phyloP scores from a whole-genome alignment of 768 basidiomycete genomes.

The Termitomyces sp. region DNA sequence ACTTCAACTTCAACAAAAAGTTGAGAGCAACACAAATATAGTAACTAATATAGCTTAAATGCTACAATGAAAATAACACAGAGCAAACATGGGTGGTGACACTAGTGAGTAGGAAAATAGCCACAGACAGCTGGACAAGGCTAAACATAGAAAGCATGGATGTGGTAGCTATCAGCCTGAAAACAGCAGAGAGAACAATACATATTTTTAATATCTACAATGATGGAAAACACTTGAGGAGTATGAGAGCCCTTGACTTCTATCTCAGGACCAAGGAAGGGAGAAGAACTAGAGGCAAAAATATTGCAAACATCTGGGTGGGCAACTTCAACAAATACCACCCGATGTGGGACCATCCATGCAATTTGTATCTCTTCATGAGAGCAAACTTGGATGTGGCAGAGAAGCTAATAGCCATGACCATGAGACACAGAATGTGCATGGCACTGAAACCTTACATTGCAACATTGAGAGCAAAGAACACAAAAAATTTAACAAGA shows the following conservation, averaged over 20 bases:
- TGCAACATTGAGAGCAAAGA: not conserved
- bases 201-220: conserved; percentile 10
- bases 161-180: conserved; percentile 18
- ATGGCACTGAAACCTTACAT: not conserved
- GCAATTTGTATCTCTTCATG: conserved; percentile 27
- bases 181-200: not conserved
- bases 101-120: not conserved
- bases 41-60: conserved; percentile 8
- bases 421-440: not conserved
- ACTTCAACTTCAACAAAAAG: conserved; percentile 20
- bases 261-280: not conserved
- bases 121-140: conserved; percentile 12
- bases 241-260: not conserved
- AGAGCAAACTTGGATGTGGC: conserved; percentile 10
- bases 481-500: not conserved
- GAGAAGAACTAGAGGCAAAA: not conserved
- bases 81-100: conserved; percentile 12
- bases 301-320: not conserved
- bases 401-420: conserved; percentile 1
- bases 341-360: not conserved
- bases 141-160: not conserved
- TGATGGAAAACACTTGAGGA: not conserved
- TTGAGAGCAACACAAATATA: conserved; percentile 9
- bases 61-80: conserved; percentile 3
- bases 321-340: not conserved